These are phyloP conservation scores for Aspergillus bombycis DNA, from an alignment of 2,329 filamentous ascomycete genomes.

Conservation along the genomic window DNA sequence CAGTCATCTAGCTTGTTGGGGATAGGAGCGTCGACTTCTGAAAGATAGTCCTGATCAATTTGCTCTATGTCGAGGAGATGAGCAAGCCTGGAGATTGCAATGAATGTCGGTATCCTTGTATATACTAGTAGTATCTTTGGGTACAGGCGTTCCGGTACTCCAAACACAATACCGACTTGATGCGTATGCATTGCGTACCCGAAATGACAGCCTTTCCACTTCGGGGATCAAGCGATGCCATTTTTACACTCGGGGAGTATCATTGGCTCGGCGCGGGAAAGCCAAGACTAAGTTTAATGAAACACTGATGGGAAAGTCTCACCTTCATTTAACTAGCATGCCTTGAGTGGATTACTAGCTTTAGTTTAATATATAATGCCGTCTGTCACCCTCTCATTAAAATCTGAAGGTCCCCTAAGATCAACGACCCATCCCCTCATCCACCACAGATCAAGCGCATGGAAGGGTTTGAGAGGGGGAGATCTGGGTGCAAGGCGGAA, in stretches of 20 bases:
- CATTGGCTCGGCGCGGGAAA: constrained; percentile 10
- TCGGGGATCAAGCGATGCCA: neutral
- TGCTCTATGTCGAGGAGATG: neutral
- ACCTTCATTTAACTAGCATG: constrained; percentile 1
- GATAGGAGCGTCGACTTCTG: neutral
- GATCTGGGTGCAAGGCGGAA: neutral
- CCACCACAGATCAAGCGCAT: neutral
- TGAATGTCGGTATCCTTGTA: neutral
- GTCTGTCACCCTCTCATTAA: neutral
- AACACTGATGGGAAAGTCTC: constrained; percentile 13
- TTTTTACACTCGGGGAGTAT: neutral
- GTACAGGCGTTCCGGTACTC: neutral
- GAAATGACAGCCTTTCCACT: constrained; percentile 4
- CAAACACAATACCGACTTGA: neutral
- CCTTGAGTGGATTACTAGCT: neutral
- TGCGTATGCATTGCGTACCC: constrained; percentile 5
- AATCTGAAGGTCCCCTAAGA: neutral
- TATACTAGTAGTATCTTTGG: neutral
- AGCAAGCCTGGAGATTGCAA: neutral
- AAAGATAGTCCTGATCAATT: neutral
- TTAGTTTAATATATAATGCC: constrained; percentile 3
- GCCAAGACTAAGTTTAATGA: constrained; percentile 22
- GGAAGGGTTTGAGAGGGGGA: neutral
- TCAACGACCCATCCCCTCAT: neutral
- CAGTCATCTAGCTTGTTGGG: neutral